Evolutionary conservation across 176 grass and related monocot genomes (phyloP).

Genomic region (Canna indica): DNA sequence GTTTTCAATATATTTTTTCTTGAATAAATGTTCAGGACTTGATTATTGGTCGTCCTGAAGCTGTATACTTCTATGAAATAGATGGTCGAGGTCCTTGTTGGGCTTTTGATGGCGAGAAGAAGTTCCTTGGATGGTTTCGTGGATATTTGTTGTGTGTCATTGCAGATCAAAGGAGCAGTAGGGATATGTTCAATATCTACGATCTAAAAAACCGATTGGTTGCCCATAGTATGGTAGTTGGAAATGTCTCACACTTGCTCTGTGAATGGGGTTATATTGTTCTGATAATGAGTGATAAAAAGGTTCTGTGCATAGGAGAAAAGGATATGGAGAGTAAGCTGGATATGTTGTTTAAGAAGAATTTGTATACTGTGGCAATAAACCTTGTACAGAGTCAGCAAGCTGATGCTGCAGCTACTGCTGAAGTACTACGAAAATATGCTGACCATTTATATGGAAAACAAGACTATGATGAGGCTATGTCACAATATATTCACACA

Average conservation of each 20-base stretch:
- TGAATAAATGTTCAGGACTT: conserved; percentile 55
- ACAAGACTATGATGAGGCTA: conserved; percentile 93
- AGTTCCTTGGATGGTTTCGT: conserved; percentile 88
- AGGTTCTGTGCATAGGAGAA: conserved; percentile 79
- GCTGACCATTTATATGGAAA: conserved; percentile 90
- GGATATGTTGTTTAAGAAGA: conserved; percentile 97
- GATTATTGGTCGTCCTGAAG: conserved; percentile 82
- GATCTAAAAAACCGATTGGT: conserved; percentile 92
- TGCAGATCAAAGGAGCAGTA: conserved; percentile 63
- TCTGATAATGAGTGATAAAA: conserved; percentile 82
- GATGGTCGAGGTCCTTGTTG: conserved; percentile 95
- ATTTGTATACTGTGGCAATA: conserved; percentile 90
- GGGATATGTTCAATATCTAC: conserved; percentile 74
- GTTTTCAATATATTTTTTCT: background rate
- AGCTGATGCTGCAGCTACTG: conserved; percentile 87
- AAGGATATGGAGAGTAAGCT: conserved; percentile 99
- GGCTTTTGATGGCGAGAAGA: conserved; percentile 98
- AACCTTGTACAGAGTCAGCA: conserved; percentile 92
- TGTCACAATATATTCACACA: conserved; percentile 91
- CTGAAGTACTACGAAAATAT: conserved; percentile 90
- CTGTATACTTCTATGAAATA: conserved; percentile 93
- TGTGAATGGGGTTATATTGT: conserved; percentile 93
- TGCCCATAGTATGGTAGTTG: conserved; percentile 79
- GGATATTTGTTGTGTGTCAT: conserved; percentile 88
- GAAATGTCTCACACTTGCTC: conserved; percentile 74